Evolutionary conservation across 257 asterid species (phyloP), one percentile per base, ranked within the genome.

Genomic region (Penstemon davidsonii): DNA sequence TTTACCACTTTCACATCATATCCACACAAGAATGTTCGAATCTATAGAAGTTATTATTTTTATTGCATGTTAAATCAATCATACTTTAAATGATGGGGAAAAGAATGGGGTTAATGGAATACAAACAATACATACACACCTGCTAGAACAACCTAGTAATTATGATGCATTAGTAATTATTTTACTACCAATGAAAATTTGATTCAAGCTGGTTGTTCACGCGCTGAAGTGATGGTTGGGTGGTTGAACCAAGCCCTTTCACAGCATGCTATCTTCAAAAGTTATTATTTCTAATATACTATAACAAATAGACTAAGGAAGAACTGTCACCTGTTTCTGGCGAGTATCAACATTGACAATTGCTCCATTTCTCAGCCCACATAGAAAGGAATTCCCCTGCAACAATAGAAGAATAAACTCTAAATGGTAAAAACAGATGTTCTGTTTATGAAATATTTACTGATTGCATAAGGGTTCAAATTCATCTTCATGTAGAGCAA

Each of bases 281-380:
- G 54, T 15, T 49, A 12, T 49, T 9, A 12, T 49, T 49, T 49
- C 54, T 12, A 49, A 49, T 11, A 40, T 4, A 40, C 49, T 15
- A 25, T 25, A 25, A 25, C 7, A 5, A 64, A 63, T 38, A 40
- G 5, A 41, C 61, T 66, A 63, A 64, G 62, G 66, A 78, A 53
- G 70, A 42, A 60, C 41, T 70, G 89, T 74, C 64, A 82, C 87
- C 50, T 82, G 92, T 78, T 81, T 87, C 73, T 84, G 86, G 67
- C 99, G 99, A 77, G 87, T 67, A 63, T 94, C 99, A 70, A 88
- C 84, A 4, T 83, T 76, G 75, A 86, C 51, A 71, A 94, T 87
- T 62, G 82, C 75, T 79, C 97, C 97, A 83, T 83, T 94, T 75
- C 99, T 90, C 75, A 91, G 81, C 60, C 99, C 99, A 73, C 96